These are phyloP conservation scores for Dioszegia hungarica DNA, from an alignment of 768 basidiomycete genomes.

Conservation along the genomic window DNA sequence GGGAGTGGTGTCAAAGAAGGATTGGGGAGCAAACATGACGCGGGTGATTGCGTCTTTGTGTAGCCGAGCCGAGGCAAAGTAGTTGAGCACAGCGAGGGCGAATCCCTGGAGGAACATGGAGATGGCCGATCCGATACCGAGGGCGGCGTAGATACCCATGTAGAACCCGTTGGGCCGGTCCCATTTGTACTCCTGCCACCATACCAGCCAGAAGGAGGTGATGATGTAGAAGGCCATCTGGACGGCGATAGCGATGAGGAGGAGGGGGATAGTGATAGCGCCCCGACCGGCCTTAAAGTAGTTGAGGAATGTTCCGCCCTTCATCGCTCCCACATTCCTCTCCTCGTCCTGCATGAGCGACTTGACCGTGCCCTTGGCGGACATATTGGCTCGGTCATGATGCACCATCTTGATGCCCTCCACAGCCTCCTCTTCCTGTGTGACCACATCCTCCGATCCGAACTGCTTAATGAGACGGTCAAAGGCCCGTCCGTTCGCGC, in stretches of 20 bases:
- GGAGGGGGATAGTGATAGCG: constrained; percentile 59
- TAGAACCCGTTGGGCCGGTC: constrained; percentile 45
- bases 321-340: constrained; percentile 69
- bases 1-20: constrained; percentile 70
- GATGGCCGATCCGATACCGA: constrained; percentile 68
- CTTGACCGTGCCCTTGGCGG: constrained; percentile 45
- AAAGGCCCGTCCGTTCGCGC: constrained; percentile 63
- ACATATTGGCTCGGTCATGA: constrained; percentile 49
- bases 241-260: constrained; percentile 60
- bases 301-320: constrained; percentile 51
- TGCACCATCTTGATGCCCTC: constrained; percentile 38
- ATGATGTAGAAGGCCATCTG: constrained; percentile 69
- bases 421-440: constrained; percentile 51
- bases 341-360: constrained; percentile 77
- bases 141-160: constrained; percentile 75
- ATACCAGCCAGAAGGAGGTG: constrained; percentile 64
- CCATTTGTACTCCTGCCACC: constrained; percentile 68
- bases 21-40: constrained; percentile 80
- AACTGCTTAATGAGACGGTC: constrained; percentile 71
- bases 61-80: constrained; percentile 66
- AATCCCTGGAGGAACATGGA: constrained; percentile 65
- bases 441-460: constrained; percentile 59
- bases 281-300: constrained; percentile 72
- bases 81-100: constrained; percentile 61
- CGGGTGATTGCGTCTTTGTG: constrained; percentile 51